A percentile compares a stretch with the other conserved stretches of the same genome.
phyloP scores from a whole-genome alignment of 257 asterid genomes.

The Solanum medicagineum region DNA sequence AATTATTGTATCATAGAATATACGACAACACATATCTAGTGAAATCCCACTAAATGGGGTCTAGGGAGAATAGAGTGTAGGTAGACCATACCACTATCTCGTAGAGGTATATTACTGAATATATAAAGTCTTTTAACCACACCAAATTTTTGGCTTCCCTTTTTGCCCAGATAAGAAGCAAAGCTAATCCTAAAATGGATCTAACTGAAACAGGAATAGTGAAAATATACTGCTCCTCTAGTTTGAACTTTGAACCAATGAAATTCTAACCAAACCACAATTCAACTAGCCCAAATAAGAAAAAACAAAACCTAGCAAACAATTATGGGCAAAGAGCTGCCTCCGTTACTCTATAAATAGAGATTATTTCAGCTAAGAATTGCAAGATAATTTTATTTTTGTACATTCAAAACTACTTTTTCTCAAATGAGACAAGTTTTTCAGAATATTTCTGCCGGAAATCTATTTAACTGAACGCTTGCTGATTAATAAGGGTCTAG shows the following conservation, averaged over 20 bases:
- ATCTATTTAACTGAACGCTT: not conserved
- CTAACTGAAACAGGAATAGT: not conserved
- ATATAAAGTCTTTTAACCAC: not conserved
- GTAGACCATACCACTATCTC: too few relatives aligned
- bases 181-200: not conserved
- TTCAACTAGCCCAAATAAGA: not conserved
- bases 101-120: not conserved
- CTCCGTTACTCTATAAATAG: not conserved
- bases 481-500: not conserved
- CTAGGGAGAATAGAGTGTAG: too few relatives aligned
- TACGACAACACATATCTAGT: too few relatives aligned
- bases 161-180: not conserved
- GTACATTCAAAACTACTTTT: not conserved
- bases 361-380: not conserved
- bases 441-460: not conserved
- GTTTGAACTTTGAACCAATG: not conserved
- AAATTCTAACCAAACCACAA: not conserved
- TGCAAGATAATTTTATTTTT: not conserved
- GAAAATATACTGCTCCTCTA: not conserved
- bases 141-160: not conserved
- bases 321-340: not conserved
- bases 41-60: too few relatives aligned
- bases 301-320: not conserved
- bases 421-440: not conserved
- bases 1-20: not conserved